Evolutionary conservation across 2,329 filamentous ascomycete genomes (phyloP).

Genomic region (Aspergillus carbonarius): DNA sequence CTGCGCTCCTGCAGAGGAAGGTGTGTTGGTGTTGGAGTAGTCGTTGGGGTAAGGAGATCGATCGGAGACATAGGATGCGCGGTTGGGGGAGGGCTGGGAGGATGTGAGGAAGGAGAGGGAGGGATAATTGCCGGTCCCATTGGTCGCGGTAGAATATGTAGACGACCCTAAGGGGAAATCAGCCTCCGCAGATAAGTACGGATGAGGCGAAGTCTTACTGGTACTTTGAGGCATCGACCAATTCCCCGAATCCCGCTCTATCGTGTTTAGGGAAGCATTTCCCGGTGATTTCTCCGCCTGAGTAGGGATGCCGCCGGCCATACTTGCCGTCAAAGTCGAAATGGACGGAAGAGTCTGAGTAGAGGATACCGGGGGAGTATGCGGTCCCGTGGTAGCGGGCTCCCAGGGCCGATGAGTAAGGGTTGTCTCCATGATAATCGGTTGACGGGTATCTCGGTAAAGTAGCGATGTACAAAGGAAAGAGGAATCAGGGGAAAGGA

Average conservation of each 20-base stretch:
- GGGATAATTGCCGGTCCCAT: conserved; percentile 45
- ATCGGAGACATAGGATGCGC: conserved; percentile 39
- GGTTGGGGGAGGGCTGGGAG: conserved; percentile 47
- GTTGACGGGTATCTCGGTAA: not conserved
- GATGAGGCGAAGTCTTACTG: conserved; percentile 42
- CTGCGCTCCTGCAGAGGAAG: conserved; percentile 40
- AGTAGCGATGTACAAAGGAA: not conserved
- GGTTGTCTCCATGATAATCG: conserved; percentile 39
- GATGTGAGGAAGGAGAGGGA: conserved; percentile 46
- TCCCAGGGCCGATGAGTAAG: conserved; percentile 48
- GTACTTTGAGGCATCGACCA: conserved; percentile 61
- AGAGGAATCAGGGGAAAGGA: conserved; percentile 1
- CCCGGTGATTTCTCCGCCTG: conserved; percentile 44
- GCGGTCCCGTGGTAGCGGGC: conserved; percentile 34
- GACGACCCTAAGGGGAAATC: conserved; percentile 43
- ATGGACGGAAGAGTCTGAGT: conserved; percentile 49
- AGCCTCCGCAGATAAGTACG: conserved; percentile 19
- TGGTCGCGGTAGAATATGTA: conserved; percentile 49
- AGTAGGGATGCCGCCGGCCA: conserved; percentile 31
- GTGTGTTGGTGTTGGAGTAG: conserved; percentile 32
- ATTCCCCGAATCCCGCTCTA: conserved; percentile 58
- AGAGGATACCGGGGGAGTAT: conserved; percentile 34
- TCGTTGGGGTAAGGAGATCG: conserved; percentile 45
- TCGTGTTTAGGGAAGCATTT: conserved; percentile 44
- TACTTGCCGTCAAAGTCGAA: conserved; percentile 47